Evolutionary conservation across 2,329 filamentous ascomycete species (phyloP).

Genomic region (Aspergillus aculeatus): DNA sequence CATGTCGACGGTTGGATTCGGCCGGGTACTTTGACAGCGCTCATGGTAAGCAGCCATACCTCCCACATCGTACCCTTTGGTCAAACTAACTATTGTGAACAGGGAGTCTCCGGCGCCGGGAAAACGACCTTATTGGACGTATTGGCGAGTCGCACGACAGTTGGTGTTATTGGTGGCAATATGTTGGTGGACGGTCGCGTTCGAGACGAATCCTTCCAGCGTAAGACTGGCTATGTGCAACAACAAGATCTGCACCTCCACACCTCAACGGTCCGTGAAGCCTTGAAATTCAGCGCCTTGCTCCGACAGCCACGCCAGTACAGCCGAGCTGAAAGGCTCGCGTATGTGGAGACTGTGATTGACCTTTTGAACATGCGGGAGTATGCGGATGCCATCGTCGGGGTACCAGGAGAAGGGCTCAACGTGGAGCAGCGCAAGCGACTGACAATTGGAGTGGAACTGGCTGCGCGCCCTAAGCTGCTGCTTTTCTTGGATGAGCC

Average conservation of each 20-base stretch:
- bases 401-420: conserved; percentile 73
- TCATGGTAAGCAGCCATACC: conserved; percentile 53
- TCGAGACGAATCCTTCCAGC: conserved; percentile 55
- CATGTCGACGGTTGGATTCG: conserved; percentile 53
- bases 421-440: conserved; percentile 64
- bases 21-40: conserved; percentile 52
- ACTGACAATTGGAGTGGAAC: conserved; percentile 87
- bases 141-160: conserved; percentile 55
- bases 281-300: conserved; percentile 76
- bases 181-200: conserved; percentile 63
- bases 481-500: conserved; percentile 88
- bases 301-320: conserved; percentile 76
- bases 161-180: conserved; percentile 63
- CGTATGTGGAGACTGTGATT: conserved; percentile 73
- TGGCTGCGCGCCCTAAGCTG: conserved; percentile 84
- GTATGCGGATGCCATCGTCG: conserved; percentile 85
- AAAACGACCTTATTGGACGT: conserved; percentile 61
- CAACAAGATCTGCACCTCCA: conserved; percentile 74
- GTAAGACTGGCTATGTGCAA: conserved; percentile 64
- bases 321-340: conserved; percentile 69
- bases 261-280: conserved; percentile 81
- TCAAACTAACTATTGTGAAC: neutral
- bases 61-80: no score
- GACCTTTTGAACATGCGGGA: conserved; percentile 82
- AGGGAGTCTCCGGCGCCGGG: neutral